Percentiles rank a stretch among this genome's conserved stretches.
phyloP scores from a whole-genome alignment of 768 basidiomycete genomes.

The Termitomyces sp. region DNA sequence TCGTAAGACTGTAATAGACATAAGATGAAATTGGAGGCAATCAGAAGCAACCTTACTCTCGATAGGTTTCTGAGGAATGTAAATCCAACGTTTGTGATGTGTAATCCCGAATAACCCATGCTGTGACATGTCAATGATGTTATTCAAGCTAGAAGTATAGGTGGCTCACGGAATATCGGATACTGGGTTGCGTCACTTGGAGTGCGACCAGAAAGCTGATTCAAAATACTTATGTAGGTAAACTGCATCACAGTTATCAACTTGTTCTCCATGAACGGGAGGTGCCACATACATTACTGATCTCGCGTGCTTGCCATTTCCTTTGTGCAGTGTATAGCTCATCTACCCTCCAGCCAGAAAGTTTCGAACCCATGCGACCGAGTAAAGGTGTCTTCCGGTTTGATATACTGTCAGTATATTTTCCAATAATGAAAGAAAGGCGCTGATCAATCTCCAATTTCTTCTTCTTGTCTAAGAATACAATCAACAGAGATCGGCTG shows the following conservation, averaged over 20 bases:
- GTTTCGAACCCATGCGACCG: conserved; percentile 48
- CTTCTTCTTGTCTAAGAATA: conserved; percentile 69
- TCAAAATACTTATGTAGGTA: conserved; percentile 83
- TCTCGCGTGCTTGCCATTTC: conserved; percentile 86
- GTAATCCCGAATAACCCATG: conserved; percentile 91
- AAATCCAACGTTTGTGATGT: conserved; percentile 67
- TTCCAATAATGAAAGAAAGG: conserved; percentile 45
- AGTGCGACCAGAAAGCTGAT: conserved; percentile 89
- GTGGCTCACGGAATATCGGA: conserved; percentile 76
- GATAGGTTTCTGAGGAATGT: conserved; percentile 53
- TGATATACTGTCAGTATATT: conserved; percentile 36
- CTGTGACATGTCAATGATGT: conserved; percentile 30
- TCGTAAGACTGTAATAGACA: conserved; percentile 55
- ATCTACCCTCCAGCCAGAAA: conserved; percentile 49
- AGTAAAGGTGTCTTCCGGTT: conserved; percentile 55
- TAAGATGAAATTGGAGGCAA: neutral
- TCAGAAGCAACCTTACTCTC: conserved; percentile 54
- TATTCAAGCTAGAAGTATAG: neutral
- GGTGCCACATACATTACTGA: conserved; percentile 71
- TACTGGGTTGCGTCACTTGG: conserved; percentile 95
- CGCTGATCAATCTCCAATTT: conserved; percentile 58
- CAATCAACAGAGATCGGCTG: conserved; percentile 80
- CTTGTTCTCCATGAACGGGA: neutral
- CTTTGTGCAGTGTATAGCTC: conserved; percentile 70
- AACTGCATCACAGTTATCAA: conserved; percentile 46